phyloP scores from a whole-genome alignment of 1,284 basidiomycete species.

The Marasmius tenuissimus region DNA sequence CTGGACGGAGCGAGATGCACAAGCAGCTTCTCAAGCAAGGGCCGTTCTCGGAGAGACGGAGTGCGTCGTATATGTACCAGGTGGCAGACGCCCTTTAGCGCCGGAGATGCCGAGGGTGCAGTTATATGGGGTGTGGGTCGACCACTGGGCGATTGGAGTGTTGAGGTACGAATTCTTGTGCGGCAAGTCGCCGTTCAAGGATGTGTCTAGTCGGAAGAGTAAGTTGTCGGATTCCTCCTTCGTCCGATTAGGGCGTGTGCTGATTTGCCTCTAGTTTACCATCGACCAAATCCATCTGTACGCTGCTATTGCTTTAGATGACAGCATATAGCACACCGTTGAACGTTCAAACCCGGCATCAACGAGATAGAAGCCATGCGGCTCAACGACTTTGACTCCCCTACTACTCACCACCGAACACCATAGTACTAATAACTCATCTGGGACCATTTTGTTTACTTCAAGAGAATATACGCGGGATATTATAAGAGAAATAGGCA shows the following conservation, averaged over 20 bases:
- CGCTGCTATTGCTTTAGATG: no score
- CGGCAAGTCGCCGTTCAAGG: conserved; percentile 94
- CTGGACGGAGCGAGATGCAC: conserved; percentile 74
- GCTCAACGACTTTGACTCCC: no score
- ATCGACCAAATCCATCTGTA: no score
- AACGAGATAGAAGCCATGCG: no score
- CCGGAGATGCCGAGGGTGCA: conserved; percentile 97
- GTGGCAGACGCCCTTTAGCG: conserved; percentile 98
- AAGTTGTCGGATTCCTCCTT: conserved; percentile 22
- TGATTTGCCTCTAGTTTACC: conserved; percentile 49
- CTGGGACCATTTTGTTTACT: no score
- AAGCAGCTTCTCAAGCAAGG: conserved; percentile 86
- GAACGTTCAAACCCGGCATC: no score
- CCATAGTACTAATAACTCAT: no score
- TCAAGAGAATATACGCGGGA: no score
- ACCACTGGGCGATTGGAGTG: conserved; percentile 97
- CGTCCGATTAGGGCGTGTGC: background rate
- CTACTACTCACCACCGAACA: no score
- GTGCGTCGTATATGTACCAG: conserved; percentile 85
- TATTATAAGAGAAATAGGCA: no score
- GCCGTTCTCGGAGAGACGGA: conserved; percentile 12
- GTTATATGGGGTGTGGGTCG: conserved; percentile 87
- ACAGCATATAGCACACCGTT: no score
- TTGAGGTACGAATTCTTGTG: conserved; percentile 94
- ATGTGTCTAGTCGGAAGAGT: conserved; percentile 77